phyloP scores from a whole-genome alignment of 192 early-diverging fungal species.

The Mortierella claussenii region DNA sequence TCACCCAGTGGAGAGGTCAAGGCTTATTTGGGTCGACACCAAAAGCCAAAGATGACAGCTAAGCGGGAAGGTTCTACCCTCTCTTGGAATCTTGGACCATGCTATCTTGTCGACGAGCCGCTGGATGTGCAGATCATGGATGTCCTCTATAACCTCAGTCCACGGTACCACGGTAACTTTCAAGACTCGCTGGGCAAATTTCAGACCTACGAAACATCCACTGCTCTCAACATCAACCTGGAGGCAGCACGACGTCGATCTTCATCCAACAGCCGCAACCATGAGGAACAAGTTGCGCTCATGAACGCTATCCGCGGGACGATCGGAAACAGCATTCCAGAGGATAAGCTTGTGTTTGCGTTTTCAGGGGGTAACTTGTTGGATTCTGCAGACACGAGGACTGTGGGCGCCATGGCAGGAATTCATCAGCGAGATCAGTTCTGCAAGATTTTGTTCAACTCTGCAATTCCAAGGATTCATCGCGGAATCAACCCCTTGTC shows the following conservation, averaged over 20 bases:
- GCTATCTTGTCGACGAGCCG: constrained; percentile 70
- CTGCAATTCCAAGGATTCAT: constrained; percentile 66
- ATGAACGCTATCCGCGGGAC: constrained; percentile 64
- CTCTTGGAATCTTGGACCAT: constrained; percentile 73
- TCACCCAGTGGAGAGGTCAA: constrained; percentile 50
- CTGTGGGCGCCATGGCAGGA: constrained; percentile 34
- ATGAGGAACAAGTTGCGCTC: constrained; percentile 62
- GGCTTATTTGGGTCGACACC: constrained; percentile 57
- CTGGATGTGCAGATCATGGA: constrained; percentile 69
- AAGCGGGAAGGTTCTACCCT: constrained; percentile 46
- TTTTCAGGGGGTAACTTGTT: constrained; percentile 66
- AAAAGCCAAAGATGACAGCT: constrained; percentile 44
- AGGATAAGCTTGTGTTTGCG: constrained; percentile 72
- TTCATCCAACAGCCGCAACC: constrained; percentile 47
- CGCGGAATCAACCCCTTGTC: constrained; percentile 52
- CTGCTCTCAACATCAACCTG: constrained; percentile 61
- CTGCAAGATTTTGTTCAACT: constrained; percentile 58
- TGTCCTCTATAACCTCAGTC: constrained; percentile 70
- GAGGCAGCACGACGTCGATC: constrained; percentile 52
- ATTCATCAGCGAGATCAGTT: constrained; percentile 44
- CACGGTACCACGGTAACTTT: constrained; percentile 70
- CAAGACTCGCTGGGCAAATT: constrained; percentile 74
- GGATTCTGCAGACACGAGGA: constrained; percentile 51
- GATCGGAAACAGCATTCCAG: constrained; percentile 60
- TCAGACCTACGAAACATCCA: constrained; percentile 74